phyloP scores from a whole-genome alignment of 371 early-diverging fungal species.

The Mortierella polycephala region DNA sequence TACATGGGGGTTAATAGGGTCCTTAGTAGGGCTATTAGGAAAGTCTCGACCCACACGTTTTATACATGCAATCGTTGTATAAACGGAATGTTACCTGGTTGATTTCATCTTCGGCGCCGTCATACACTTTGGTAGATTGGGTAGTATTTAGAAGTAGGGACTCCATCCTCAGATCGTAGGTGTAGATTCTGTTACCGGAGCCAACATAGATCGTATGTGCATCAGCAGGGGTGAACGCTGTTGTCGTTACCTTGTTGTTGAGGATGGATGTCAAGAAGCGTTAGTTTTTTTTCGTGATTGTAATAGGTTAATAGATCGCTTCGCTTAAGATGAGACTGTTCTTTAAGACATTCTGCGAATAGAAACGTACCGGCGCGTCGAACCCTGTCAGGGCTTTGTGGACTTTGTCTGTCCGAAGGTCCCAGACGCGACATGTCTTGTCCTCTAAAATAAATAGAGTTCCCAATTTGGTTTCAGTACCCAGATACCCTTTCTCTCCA shows the following conservation, averaged over 20 bases:
- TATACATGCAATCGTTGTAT: not conserved
- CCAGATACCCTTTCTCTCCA: not conserved
- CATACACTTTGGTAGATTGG: constrained; percentile 25
- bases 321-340: not conserved
- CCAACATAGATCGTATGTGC: constrained; percentile 49
- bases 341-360: not conserved
- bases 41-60: not conserved
- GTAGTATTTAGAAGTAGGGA: constrained; percentile 25
- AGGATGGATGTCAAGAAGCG: too few species aligned
- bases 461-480: not conserved
- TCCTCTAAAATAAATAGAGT: constrained; percentile 26
- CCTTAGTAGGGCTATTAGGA: not conserved
- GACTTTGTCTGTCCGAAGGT: constrained; percentile 34
- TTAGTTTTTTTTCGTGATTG: too few species aligned
- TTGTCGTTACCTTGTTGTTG: constrained; percentile 21
- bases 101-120: constrained; percentile 46
- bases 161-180: constrained; percentile 41
- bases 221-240: constrained; percentile 36
- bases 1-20: not conserved
- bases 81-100: constrained; percentile 26
- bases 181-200: constrained; percentile 34
- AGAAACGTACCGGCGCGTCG: constrained; percentile 27
- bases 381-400: constrained; percentile 46
- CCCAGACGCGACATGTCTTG: constrained; percentile 53
- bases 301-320: too few species aligned